A percentile compares a stretch with the other conserved stretches of the same genome.
These are phyloP conservation scores for Aspergillus sclerotioniger DNA, from an alignment of 495 filamentous ascomycete genomes.

Conservation along the genomic window DNA sequence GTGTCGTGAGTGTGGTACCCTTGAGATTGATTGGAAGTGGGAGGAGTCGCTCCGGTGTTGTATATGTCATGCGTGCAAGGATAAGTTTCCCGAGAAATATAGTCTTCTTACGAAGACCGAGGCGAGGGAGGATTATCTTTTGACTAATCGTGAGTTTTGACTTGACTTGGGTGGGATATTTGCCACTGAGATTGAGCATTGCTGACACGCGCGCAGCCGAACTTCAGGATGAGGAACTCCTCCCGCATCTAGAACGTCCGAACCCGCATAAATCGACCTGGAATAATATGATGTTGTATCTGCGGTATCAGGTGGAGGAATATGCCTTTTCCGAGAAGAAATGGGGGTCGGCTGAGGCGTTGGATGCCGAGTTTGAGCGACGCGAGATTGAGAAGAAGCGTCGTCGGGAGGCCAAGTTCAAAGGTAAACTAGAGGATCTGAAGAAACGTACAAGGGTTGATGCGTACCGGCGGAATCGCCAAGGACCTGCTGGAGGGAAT, in stretches of 20 bases:
- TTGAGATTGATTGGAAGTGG: slow-evolving; percentile 96
- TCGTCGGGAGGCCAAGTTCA: slow-evolving; percentile 89
- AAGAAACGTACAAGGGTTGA: slow-evolving; percentile 94
- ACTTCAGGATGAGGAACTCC: slow-evolving; percentile 75
- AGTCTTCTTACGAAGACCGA: slow-evolving; percentile 95
- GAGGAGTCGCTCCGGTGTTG: slow-evolving; percentile 70
- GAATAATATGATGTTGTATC: slow-evolving; percentile 97
- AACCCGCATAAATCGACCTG: slow-evolving; percentile 95
- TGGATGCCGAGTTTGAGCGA: slow-evolving; percentile 87
- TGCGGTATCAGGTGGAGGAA: slow-evolving; percentile 90
- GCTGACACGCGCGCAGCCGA: slow-evolving; percentile 55
- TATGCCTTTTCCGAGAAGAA: slow-evolving; percentile 79
- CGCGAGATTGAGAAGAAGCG: slow-evolving; percentile 80
- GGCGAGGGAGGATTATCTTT: slow-evolving; percentile 87
- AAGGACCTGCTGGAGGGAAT: slow-evolving; percentile 52
- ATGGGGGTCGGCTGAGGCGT: slow-evolving; percentile 80
- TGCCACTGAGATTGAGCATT: neutral
- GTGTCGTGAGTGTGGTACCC: slow-evolving; percentile 76
- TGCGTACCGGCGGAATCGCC: slow-evolving; percentile 69
- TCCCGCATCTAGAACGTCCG: slow-evolving; percentile 83
- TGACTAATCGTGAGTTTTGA: slow-evolving; percentile 84
- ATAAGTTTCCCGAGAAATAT: slow-evolving; percentile 87
- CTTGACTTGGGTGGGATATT: neutral
- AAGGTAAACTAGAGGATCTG: slow-evolving; percentile 77
- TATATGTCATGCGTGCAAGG: slow-evolving; percentile 78